Conservation (phyloP, 805 yeast genomes). For the Nakazawaea populi region DNA sequence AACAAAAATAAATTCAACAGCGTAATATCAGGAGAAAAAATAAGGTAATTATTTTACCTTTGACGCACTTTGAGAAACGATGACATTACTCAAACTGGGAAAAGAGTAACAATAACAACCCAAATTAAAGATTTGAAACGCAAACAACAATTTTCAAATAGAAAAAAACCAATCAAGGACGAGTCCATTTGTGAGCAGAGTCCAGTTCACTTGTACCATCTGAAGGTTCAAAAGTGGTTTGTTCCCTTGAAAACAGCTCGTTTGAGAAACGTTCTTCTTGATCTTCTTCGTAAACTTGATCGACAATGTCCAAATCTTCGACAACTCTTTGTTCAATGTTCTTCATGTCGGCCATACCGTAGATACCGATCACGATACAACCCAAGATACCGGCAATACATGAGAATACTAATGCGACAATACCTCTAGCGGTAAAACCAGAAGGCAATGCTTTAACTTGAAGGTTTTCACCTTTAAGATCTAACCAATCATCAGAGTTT, state of each 20-base stretch:
- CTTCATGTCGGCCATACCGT: slow-evolving; percentile 82
- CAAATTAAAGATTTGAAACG: no score
- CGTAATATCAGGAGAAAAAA: no score
- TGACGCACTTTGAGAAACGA: no score
- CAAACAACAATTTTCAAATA: no score
- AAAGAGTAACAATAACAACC: no score
- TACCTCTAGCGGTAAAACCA: slow-evolving; percentile 94
- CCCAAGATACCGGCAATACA: slow-evolving; percentile 83
- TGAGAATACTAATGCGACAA: slow-evolving; percentile 89
- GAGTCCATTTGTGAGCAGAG: not conserved
- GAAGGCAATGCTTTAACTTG: slow-evolving; percentile 66
- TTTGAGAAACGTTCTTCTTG: slow-evolving; percentile 17
- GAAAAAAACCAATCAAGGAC: not conserved
- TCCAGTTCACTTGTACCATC: not conserved
- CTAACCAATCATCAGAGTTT: slow-evolving; percentile 53
- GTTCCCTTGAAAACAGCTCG: not conserved
- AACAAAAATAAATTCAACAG: no score
- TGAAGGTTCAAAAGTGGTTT: not conserved
- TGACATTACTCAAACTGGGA: no score
- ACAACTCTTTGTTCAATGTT: slow-evolving; percentile 60
- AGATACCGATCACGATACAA: slow-evolving; percentile 64
- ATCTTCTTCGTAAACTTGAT: slow-evolving; percentile 26
- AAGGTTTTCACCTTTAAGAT: slow-evolving; percentile 69
- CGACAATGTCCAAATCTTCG: slow-evolving; percentile 43
- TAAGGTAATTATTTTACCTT: no score